These are phyloP conservation scores for Odonthalia washingtoniensis DNA, from an alignment of 31 red algal genomes.

Conservation along the genomic window DNA sequence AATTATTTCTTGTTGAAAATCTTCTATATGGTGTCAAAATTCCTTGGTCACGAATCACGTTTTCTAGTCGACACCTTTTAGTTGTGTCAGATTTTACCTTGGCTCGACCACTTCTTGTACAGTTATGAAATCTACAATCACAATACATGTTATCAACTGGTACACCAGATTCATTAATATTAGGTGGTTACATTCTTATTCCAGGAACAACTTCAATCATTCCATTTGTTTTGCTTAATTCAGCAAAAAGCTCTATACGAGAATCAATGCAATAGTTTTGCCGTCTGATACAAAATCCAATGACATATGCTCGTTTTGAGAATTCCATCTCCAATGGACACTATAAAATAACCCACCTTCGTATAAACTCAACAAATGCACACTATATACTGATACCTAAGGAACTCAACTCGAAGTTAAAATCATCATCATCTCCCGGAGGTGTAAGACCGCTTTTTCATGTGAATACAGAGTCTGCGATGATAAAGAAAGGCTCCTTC, in stretches of 20 bases:
- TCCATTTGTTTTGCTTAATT: not conserved
- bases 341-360: not conserved
- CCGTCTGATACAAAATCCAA: not conserved
- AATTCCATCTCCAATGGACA: not conserved
- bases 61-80: no score
- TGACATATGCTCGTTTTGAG: not conserved
- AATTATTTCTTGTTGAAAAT: no score
- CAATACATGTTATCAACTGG: no score
- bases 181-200: not conserved
- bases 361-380: not conserved
- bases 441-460: not conserved
- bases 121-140: no score
- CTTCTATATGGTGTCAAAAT: no score
- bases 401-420: not conserved
- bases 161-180: not conserved
- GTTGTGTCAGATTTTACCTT: no score
- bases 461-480: not conserved
- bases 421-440: no score
- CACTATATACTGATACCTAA: not conserved
- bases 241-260: not conserved
- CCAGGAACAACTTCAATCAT: not conserved
- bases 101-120: no score
- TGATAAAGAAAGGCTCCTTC: not conserved
- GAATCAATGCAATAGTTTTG: not conserved
- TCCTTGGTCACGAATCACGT: no score